Conservation (phyloP, 345 rosid species). For the Eucalyptus erythrocorys region DNA sequence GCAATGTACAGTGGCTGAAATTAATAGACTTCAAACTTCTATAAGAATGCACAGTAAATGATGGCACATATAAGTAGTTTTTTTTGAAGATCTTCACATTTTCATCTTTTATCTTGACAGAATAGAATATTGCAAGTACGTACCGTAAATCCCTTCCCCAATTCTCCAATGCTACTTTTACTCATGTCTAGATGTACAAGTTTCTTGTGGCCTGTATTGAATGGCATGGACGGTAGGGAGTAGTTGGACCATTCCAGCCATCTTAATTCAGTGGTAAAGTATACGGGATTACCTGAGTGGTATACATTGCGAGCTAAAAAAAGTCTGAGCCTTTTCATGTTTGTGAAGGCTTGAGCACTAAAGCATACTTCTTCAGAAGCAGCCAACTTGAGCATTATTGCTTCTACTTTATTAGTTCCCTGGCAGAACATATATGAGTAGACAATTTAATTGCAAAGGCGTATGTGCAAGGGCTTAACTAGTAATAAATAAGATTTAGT, state of each 20-base stretch:
- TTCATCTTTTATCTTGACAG: too few species aligned
- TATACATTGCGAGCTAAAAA: too few species aligned
- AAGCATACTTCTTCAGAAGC: too few species aligned
- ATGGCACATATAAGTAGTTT: too few species aligned
- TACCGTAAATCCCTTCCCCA: not conserved
- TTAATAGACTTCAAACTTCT: not conserved
- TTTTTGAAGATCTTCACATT: too few species aligned
- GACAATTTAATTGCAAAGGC: not conserved
- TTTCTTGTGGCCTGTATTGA: not conserved
- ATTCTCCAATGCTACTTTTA: not conserved
- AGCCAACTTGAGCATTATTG: too few species aligned
- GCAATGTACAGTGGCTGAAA: too few species aligned
- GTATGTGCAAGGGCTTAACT: not conserved
- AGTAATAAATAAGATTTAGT: too few species aligned
- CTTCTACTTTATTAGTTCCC: too few species aligned
- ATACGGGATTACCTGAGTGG: accelerated
- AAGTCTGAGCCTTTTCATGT: too few species aligned
- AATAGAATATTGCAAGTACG: too few species aligned
- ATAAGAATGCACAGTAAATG: not conserved
- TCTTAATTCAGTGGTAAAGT: not conserved
- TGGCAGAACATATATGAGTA: not conserved
- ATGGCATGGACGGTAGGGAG: not conserved
- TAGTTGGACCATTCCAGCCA: not conserved
- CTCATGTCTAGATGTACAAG: not conserved
- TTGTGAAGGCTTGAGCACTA: too few species aligned